Base-by-base conservation (phyloP, 257 asterid genomes). In the Dorcoceras hygrometricum region DNA sequence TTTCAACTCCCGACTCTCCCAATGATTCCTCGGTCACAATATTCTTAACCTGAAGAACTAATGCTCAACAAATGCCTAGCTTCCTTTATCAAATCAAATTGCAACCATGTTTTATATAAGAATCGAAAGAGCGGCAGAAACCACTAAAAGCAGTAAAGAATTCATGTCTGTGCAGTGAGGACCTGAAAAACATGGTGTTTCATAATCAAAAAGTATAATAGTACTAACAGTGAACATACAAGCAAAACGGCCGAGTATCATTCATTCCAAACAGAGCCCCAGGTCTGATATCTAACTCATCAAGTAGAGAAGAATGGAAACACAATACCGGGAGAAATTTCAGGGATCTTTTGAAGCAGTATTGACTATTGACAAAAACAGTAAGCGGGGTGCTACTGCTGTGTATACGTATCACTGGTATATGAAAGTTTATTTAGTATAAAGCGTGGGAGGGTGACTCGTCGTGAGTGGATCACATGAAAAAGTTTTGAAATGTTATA, bases 121-220 rank as follows among this genome's bases (percentile, higher is more conserved):
- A 69, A 75, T 71, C 84, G 63, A 51, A 58, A 75, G 56, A 36
- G 76, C 80, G 43, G 71, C 74, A 23, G 56, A 64, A 66, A 74
- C 73, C 72, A 73, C n/a, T 23, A 76, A 58, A 20, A 75, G 75
- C 77, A 59, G 53, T 19, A 63, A 32, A 27, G 62, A 76, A 55
- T 55, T 62, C 43, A 36, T 8, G 34, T 22, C 55, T 24, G 46
- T 51, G 34, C n/a, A 57, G 62, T 71, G 67, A 25, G 67, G 69
- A 59, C 85, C 94, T 86, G 83, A 65, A 70, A 69, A 14, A 29
- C 36, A 23, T n/a, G 57, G 31, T 28, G 6, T 59, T 59, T 56
- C 48, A 71, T 4, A n/a, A 50, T 79, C 54, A 71, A 59, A 11
- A 19, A n/a, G 18, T 7, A 19, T 24, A 64, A 34, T 18, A 20